Conservation (phyloP, 352 stramenopile species). For the Phytopythium delawarense region DNA sequence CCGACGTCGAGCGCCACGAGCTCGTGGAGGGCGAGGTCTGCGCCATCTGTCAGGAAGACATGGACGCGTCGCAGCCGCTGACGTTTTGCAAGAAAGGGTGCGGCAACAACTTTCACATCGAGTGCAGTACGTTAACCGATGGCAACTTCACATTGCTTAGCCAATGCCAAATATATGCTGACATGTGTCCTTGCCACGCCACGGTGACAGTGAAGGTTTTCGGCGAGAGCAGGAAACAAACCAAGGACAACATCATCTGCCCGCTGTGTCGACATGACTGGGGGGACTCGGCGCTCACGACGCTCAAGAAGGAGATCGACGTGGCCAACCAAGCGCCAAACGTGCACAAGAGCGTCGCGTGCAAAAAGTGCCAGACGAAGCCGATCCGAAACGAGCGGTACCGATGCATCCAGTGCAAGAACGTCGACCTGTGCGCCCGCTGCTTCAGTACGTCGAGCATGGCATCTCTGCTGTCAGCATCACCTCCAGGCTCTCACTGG, state of each 20-base stretch:
- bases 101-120: slow-evolving; percentile 73
- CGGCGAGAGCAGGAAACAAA: slow-evolving; percentile 71
- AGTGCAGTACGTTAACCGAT: slow-evolving; percentile 39
- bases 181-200: slow-evolving; percentile 7
- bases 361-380: slow-evolving; percentile 73
- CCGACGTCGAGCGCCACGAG: slow-evolving; percentile 43
- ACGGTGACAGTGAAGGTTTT: slow-evolving; percentile 70
- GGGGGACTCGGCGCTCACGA: slow-evolving; percentile 54
- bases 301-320: slow-evolving; percentile 72
- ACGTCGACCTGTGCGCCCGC: slow-evolving; percentile 62
- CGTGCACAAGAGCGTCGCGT: slow-evolving; percentile 61
- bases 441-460: slow-evolving; percentile 58
- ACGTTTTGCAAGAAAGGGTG: slow-evolving; percentile 78
- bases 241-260: slow-evolving; percentile 84
- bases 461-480: not conserved
- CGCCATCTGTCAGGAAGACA: slow-evolving; percentile 83
- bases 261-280: slow-evolving; percentile 80
- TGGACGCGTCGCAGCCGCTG: slow-evolving; percentile 50
- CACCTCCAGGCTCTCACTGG: not conserved
- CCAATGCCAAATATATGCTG: not conserved
- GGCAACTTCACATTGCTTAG: not conserved
- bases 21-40: slow-evolving; percentile 76
- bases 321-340: slow-evolving; percentile 66
- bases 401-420: slow-evolving; percentile 77
- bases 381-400: slow-evolving; percentile 77